Conservation (phyloP, 192 early-diverging fungal species). For the Coemansia sp. region DNA sequence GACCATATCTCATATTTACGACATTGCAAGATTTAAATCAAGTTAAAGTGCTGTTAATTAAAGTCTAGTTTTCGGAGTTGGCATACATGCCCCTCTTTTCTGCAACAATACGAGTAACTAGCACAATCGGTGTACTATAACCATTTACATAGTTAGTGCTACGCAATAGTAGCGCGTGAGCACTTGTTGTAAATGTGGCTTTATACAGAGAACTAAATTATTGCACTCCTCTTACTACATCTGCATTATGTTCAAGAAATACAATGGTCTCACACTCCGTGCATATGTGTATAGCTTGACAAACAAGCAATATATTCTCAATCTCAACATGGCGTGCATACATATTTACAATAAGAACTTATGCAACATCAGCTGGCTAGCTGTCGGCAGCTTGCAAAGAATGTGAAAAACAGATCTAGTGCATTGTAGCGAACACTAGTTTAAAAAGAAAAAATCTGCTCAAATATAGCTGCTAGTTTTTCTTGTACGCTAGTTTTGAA, state of each 20-base stretch:
- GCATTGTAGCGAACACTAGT: not conserved
- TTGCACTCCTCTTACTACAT: not conserved
- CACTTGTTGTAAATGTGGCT: not conserved
- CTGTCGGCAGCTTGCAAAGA: no score
- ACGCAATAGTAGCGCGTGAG: not conserved
- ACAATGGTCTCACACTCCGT: not conserved
- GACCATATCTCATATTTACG: not conserved
- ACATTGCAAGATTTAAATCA: no score
- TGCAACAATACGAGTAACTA: not conserved
- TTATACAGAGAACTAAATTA: not conserved
- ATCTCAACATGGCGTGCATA: not conserved
- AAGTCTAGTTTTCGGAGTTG: not conserved
- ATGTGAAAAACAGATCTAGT: not conserved
- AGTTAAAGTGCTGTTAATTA: no score
- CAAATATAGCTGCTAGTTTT: not conserved
- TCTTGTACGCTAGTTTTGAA: not conserved
- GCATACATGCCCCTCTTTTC: not conserved
- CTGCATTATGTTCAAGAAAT: not conserved
- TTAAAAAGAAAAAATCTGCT: not conserved
- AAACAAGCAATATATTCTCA: not conserved
- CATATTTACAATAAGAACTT: not conserved
- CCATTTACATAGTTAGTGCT: not conserved
- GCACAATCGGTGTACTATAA: not conserved
- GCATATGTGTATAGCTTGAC: not conserved
- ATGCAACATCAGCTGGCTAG: no score